Conservation (phyloP, 2,329 filamentous ascomycete genomes). For the Sclerotinia subarctica region DNA sequence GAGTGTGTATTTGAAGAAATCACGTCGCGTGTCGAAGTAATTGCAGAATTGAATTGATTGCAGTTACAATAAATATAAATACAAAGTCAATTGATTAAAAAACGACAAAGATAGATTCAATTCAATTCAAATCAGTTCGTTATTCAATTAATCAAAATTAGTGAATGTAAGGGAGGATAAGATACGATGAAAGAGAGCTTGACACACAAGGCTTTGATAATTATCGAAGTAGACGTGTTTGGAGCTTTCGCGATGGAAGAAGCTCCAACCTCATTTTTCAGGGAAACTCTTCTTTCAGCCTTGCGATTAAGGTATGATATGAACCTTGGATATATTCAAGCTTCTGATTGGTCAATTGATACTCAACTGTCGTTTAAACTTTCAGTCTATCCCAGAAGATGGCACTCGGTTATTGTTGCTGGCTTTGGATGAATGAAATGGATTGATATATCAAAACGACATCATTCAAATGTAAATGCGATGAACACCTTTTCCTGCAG, state of each 20-base stretch:
- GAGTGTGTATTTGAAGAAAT: neutral
- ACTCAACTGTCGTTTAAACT: neutral
- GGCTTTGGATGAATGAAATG: neutral
- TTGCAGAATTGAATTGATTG: neutral
- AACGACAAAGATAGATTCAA: neutral
- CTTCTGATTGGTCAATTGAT: neutral
- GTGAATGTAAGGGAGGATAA: neutral
- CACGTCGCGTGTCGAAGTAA: neutral
- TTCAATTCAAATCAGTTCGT: no score
- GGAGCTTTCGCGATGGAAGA: neutral
- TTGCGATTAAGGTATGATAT: neutral
- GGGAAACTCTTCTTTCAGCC: neutral
- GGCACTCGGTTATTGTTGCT: neutral
- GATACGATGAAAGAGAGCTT: neutral
- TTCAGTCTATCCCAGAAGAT: neutral
- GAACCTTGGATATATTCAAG: neutral
- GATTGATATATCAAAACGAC: neutral
- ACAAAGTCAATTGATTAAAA: neutral
- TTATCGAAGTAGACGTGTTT: neutral
- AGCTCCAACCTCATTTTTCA: neutral
- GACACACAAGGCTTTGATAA: neutral
- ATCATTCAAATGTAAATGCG: neutral
- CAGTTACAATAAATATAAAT: neutral
- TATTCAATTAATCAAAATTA: neutral
- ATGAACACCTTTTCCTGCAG: neutral